A percentile compares a stretch with the other conserved stretches of the same genome.
phyloP scores from a whole-genome alignment of 306 rosid genomes.

The Aeschynomene evenia region DNA sequence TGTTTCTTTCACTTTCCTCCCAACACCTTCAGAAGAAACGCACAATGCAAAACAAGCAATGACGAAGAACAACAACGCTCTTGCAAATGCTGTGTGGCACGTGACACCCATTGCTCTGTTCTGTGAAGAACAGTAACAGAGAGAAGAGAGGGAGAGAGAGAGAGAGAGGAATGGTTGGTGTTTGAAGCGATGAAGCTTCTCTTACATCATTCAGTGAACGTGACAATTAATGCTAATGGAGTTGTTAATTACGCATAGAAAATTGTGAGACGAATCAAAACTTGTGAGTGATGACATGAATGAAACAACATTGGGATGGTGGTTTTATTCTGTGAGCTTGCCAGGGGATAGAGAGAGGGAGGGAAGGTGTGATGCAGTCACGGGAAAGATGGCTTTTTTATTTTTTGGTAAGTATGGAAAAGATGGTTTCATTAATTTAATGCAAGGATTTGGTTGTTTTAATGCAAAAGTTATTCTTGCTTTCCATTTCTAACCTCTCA shows the following conservation, averaged over 20 bases:
- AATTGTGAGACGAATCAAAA: not conserved
- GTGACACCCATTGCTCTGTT: conserved; percentile 30
- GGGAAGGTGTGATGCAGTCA: too few relatives aligned
- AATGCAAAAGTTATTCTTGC: too few relatives aligned
- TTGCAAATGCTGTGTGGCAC: not conserved
- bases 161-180: not conserved
- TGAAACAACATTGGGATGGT: not conserved
- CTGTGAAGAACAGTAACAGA: not conserved
- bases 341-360: not conserved
- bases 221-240: not conserved
- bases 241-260: not conserved
- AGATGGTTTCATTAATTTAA: too few relatives aligned
- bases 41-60: conserved; percentile 21
- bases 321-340: not conserved
- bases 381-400: too few relatives aligned
- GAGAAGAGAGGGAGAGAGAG: not conserved
- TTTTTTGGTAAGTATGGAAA: too few relatives aligned
- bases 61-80: conserved; percentile 9
- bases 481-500: too few relatives aligned
- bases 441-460: too few relatives aligned
- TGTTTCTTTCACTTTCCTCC: not conserved
- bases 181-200: not conserved
- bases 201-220: not conserved
- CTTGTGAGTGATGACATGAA: not conserved
- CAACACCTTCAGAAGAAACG: conserved; percentile 35